Evolutionary conservation across 768 basidiomycete species (phyloP), one percentile per base, ranked within the genome.

Genomic region (Naganishia vishniacii): DNA sequence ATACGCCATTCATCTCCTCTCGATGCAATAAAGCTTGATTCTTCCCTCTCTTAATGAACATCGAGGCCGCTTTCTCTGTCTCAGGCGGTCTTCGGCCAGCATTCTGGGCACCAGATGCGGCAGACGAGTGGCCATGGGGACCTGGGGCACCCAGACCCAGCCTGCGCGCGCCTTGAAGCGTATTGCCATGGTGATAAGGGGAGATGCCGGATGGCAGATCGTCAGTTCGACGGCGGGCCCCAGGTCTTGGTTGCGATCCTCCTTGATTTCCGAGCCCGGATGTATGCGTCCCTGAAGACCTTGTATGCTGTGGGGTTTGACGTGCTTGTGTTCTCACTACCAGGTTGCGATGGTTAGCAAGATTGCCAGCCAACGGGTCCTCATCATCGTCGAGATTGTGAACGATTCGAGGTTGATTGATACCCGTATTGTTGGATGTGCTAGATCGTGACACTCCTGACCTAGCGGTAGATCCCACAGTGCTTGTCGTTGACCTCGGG

Each of bases 361-460:
- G 23, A 18, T 56, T 56, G 20, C 12, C 20, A 11, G 34, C 32
- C 37, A 56, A 15, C 6, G 53, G 53, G n/a, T 56, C 49, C 31
- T 51, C 53, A 12, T 48, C 47, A 2, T 29, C 53, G 23, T 56
- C 53, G 37, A 56, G 16, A 25, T 56, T 23, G 13, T 40, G 37
- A 9, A 56, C 53, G 8, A 41, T 26, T 5, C n/a, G 32, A 16
- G 3, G n/a, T 25, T 20, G 31, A 18, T 26, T 56, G 4, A 40
- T 20, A 18, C 37, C 37, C 12, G 13, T 23, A 18, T 56, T 34
- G 49, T 32, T 28, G 20, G 13, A 31, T 15, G n/a, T n/a, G n/a
- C n/a, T n/a, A n/a, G n/a, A n/a, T n/a, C n/a, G n/a, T n/a, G n/a
- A n/a, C n/a, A n/a, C n/a, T n/a, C n/a, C n/a, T n/a, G n/a, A n/a